A percentile compares a stretch with the other conserved stretches of the same genome.
These are phyloP conservation scores for Malassezia furfur DNA, from an alignment of 1,284 basidiomycete species.

Conservation along the genomic window DNA sequence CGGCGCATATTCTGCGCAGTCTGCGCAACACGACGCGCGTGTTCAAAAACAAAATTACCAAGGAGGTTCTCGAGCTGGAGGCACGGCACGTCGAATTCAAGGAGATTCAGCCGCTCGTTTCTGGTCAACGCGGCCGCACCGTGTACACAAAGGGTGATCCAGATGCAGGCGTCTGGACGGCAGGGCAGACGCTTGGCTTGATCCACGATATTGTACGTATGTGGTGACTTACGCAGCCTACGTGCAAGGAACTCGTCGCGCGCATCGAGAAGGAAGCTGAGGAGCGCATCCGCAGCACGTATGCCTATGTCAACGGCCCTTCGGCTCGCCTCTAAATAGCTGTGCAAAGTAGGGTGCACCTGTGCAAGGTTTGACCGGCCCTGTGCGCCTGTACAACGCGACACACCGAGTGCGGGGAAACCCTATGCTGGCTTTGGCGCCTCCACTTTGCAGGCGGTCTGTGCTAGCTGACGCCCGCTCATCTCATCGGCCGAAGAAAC, in stretches of 20 bases:
- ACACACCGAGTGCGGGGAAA: no score
- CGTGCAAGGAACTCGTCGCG: conserved; percentile 64
- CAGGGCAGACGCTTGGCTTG: conserved; percentile 68
- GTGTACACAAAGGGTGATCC: conserved; percentile 79
- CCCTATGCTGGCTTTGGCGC: no score
- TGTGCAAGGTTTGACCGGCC: no score
- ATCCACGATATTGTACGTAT: conserved; percentile 63
- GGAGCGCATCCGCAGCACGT: conserved; percentile 51
- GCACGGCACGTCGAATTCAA: conserved; percentile 75
- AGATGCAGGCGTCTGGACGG: conserved; percentile 79
- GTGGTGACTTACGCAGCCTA: conserved; percentile 51
- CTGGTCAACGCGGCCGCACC: conserved; percentile 63
- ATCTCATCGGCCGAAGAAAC: no score
- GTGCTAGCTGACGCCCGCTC: no score
- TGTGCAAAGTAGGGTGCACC: background rate
- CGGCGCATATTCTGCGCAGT: conserved; percentile 72
- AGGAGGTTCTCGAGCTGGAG: conserved; percentile 74
- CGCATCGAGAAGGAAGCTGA: conserved; percentile 71
- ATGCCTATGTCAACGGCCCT: background rate
- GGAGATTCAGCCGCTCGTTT: conserved; percentile 66
- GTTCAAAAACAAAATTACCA: conserved; percentile 69
- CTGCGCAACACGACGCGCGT: conserved; percentile 77
- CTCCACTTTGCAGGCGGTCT: no score
- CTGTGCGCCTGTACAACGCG: no score
- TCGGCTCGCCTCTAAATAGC: background rate